Evolutionary conservation across 805 yeast genomes (phyloP).

Genomic region (Kregervanrija delftensis): DNA sequence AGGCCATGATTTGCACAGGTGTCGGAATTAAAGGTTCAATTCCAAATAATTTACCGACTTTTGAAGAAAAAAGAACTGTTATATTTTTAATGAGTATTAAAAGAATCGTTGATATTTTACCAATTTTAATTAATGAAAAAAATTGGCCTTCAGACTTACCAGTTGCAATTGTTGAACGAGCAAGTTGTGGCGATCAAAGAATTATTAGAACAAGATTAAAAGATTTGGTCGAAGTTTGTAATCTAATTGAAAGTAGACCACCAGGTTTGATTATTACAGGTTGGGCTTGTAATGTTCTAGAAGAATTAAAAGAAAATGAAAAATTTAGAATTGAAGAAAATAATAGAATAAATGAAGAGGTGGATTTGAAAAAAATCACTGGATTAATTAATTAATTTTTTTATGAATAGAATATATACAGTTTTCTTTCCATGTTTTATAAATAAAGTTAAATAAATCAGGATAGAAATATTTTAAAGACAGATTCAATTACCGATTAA

Average conservation of each 20-base stretch:
- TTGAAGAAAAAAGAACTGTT: slow-evolving; percentile 66
- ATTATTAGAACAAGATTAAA: slow-evolving; percentile 66
- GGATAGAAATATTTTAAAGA: too few species aligned
- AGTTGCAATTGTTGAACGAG: slow-evolving; percentile 82
- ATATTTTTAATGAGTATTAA: slow-evolving; percentile 88
- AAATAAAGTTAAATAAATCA: too few species aligned
- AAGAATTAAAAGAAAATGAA: slow-evolving; percentile 14
- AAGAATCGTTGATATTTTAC: slow-evolving; percentile 53
- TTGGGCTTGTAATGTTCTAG: slow-evolving; percentile 46
- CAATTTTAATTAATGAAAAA: slow-evolving; percentile 32
- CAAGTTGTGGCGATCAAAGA: slow-evolving; percentile 90
- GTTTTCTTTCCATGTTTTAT: too few species aligned
- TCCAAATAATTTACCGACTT: slow-evolving; percentile 67
- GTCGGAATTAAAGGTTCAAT: slow-evolving; percentile 83
- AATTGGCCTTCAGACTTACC: slow-evolving; percentile 71
- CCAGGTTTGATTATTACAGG: slow-evolving; percentile 89
- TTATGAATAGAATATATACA: too few species aligned
- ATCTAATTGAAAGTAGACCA: slow-evolving; percentile 77
- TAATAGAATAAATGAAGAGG: slow-evolving; percentile 6
- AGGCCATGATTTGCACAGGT: slow-evolving; percentile 88
- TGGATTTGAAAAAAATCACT: slow-evolving; percentile 8
- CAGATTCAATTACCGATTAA: too few species aligned
- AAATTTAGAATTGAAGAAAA: slow-evolving; percentile 20
- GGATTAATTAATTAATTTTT: not conserved
- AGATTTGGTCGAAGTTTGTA: slow-evolving; percentile 65